phyloP scores from a whole-genome alignment of 257 asterid species.

The Anisodus acutangulus region DNA sequence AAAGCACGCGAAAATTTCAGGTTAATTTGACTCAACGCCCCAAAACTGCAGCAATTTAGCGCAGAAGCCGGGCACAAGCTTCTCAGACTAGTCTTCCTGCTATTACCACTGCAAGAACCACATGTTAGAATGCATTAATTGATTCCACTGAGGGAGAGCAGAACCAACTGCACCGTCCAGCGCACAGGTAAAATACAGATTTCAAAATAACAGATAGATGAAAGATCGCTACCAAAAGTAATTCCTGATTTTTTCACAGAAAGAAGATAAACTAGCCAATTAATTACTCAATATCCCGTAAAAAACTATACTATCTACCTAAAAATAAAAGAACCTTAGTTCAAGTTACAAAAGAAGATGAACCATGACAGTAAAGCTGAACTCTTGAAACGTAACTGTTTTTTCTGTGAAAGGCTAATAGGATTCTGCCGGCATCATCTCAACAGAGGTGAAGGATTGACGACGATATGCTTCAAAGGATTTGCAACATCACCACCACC shows the following conservation, averaged over 20 bases:
- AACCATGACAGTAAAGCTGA: slow-evolving; percentile 15
- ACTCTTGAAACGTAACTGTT: not conserved
- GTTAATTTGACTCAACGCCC: not conserved
- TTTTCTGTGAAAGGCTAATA: not conserved
- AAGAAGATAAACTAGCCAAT: not conserved
- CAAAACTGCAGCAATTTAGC: not conserved
- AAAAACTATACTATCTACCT: not conserved
- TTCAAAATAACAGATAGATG: not conserved
- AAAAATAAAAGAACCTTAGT: not conserved
- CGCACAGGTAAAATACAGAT: not conserved
- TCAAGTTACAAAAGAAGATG: slow-evolving; percentile 24
- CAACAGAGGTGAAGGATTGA: slow-evolving; percentile 58
- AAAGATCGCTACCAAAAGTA: not conserved
- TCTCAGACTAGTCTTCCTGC: not conserved
- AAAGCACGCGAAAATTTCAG: not conserved
- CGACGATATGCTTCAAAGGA: slow-evolving; percentile 76
- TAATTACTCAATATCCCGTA: not conserved
- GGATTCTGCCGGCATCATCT: slow-evolving; percentile 21
- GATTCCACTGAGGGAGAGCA: not conserved
- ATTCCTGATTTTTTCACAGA: not conserved
- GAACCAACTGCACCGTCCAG: not conserved
- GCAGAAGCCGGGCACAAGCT: not conserved
- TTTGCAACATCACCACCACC: slow-evolving; percentile 72
- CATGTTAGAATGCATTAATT: not conserved
- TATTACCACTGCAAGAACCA: not conserved